Evolutionary conservation across 768 basidiomycete species (phyloP), one percentile per base, ranked within the genome.

Genomic region (Russula compacta): DNA sequence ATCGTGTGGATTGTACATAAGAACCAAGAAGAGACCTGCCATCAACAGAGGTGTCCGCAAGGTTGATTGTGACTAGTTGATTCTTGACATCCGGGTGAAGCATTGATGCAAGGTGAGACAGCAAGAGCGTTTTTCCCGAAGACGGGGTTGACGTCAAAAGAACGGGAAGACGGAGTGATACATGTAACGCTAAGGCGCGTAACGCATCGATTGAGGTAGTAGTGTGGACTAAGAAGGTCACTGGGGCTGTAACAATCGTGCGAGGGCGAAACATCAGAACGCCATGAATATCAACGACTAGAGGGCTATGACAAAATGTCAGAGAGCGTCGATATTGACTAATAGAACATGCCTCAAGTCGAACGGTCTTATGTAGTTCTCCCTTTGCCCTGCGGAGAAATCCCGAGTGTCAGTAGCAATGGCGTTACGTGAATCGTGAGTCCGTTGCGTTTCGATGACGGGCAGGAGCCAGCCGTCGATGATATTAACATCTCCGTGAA

Each of bases 11-110:
- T 2, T 95, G 95, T 3, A 92, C 78, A 61, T 98, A 95, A 2
- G 92, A 94, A 5, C 97, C 95, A 46, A 99, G 80, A 6, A 99
- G 79, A 0, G 93, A 87, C 24, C 95, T 88, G 35, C 95, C 87
- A 69, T 99, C 95, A 48, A 99, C 79, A 2, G 95, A 95, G 0
- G 94, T 95, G 67, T 98, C 97, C 6, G 93, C 92, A 29, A 98
- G 83, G 67, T 95, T 89, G 60, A 99, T 85, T 0, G 82, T 85
- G 36, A 98, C 80, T 44, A 97, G 80, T 48, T 92, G 85, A 61
- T 86, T 85, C 55, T 74, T 77, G 7, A 73, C 69, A 19, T 75
- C 75, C 0, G 91, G 86, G 68, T 84, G 78, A 11, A 98, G 71
- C 10, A 78, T 67, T 10, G 78, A 74, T 10, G 91, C 87, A 35